Evolutionary conservation across 2,329 filamentous ascomycete genomes (phyloP).

Genomic region (Dendryphion nanum): DNA sequence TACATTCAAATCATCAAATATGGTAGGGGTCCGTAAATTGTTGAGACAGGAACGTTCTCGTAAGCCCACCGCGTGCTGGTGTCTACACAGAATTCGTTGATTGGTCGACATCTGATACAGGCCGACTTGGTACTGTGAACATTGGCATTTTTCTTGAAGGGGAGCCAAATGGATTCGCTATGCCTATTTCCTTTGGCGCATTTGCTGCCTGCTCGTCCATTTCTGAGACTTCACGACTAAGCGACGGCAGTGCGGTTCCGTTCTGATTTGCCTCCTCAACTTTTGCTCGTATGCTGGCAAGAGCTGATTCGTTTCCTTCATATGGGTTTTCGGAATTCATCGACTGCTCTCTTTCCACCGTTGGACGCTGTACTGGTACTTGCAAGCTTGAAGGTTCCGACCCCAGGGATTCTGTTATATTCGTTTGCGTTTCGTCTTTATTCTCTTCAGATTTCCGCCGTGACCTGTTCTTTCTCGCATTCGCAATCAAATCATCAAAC

Average conservation of each 20-base stretch:
- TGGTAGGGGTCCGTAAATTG: too few relatives aligned
- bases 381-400: background rate
- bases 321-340: slow-evolving; percentile 6
- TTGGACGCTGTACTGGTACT: background rate
- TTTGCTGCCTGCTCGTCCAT: background rate
- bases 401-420: background rate
- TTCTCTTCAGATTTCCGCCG: slow-evolving; percentile 22
- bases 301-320: slow-evolving; percentile 23
- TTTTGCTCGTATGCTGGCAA: slow-evolving; percentile 21
- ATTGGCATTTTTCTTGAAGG: slow-evolving; percentile 40
- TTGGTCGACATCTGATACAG: slow-evolving; percentile 40
- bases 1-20: too few relatives aligned
- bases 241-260: slow-evolving; percentile 8
- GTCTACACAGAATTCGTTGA: slow-evolving; percentile 15
- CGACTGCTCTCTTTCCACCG: background rate
- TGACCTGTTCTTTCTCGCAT: slow-evolving; percentile 59
- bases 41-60: too few relatives aligned
- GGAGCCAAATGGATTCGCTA: slow-evolving; percentile 22
- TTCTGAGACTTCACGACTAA: slow-evolving; percentile 6
- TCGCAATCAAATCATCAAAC: slow-evolving; percentile 77
- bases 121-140: slow-evolving; percentile 43
- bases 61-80: too few relatives aligned
- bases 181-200: slow-evolving; percentile 7
- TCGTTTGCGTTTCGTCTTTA: slow-evolving; percentile 2
- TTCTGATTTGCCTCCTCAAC: slow-evolving; percentile 16